phyloP scores from a whole-genome alignment of 2,329 filamentous ascomycete genomes.

The Fusarium luffae region DNA sequence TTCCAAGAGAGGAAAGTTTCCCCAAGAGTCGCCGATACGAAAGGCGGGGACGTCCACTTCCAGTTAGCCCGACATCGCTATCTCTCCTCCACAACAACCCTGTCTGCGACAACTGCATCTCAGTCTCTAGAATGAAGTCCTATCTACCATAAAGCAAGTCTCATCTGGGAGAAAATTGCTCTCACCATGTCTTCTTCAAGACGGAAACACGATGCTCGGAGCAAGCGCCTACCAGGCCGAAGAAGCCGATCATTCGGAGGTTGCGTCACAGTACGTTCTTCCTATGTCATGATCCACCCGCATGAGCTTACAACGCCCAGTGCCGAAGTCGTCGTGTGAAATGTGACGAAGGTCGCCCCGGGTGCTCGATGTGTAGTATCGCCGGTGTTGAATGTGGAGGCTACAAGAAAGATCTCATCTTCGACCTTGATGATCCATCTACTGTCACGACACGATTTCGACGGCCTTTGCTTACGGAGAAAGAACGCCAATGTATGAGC shows the following conservation, averaged over 20 bases:
- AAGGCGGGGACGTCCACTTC: conserved; percentile 14
- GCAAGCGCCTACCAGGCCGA: neutral
- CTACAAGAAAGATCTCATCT: conserved; percentile 33
- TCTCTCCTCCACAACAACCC: neutral
- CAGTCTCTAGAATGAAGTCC: neutral
- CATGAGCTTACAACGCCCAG: conserved; percentile 2
- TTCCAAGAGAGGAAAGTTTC: conserved; percentile 21
- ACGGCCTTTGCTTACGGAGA: conserved; percentile 28
- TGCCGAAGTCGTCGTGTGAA: conserved; percentile 35
- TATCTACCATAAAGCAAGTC: neutral
- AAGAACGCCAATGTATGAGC: conserved; percentile 12
- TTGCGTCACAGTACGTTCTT: conserved; percentile 20
- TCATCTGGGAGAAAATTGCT: neutral
- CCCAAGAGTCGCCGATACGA: conserved; percentile 13
- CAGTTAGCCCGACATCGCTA: neutral
- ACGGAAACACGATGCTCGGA: neutral
- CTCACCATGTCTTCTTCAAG: neutral
- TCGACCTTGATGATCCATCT: conserved; percentile 18
- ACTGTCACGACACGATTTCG: conserved; percentile 11
- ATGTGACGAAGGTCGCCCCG: conserved; percentile 28
- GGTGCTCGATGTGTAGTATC: conserved; percentile 25
- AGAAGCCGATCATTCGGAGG: conserved; percentile 32
- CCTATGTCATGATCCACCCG: accelerated
- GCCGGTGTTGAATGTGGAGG: conserved; percentile 24
- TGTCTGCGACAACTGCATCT: neutral